Conservation (phyloP, 2,329 filamentous ascomycete species). For the Xylaria sp. region DNA sequence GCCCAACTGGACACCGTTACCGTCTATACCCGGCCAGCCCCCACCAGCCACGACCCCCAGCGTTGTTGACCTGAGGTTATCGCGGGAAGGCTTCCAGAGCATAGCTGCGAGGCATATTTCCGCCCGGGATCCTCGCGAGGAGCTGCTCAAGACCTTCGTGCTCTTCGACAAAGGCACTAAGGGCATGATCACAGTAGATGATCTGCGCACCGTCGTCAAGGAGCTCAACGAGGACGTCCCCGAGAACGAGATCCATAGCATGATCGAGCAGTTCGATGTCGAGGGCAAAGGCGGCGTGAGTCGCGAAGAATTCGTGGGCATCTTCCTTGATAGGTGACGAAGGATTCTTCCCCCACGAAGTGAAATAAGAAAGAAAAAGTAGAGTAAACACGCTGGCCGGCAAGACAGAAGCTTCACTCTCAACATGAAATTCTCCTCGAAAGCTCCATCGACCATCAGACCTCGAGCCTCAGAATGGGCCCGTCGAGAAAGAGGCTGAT, state of each 20-base stretch:
- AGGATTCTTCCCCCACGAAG: neutral
- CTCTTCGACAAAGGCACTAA: conserved; percentile 94
- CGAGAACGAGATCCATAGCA: conserved; percentile 89
- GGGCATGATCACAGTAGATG: conserved; percentile 86
- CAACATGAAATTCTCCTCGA: neutral
- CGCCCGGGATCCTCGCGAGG: conserved; percentile 84
- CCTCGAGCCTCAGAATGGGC: conserved; percentile 26
- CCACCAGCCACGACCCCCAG: conserved; percentile 59
- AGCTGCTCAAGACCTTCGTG: conserved; percentile 88
- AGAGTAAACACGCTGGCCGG: neutral
- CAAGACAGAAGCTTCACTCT: neutral
- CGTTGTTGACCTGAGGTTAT: conserved; percentile 73
- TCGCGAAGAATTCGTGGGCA: conserved; percentile 71
- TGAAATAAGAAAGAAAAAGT: too few relatives aligned
- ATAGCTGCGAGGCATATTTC: conserved; percentile 82
- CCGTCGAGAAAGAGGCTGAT: conserved; percentile 29
- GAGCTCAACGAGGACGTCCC: conserved; percentile 92
- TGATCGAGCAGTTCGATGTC: conserved; percentile 98
- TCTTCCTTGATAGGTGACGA: conserved; percentile 47
- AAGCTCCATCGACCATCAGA: neutral
- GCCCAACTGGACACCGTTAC: conserved; percentile 57
- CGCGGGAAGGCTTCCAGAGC: conserved; percentile 73
- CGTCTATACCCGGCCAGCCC: conserved; percentile 50
- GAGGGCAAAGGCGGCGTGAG: conserved; percentile 85
- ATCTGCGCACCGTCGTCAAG: conserved; percentile 83